phyloP scores from a whole-genome alignment of 176 grass and related monocot species.

The Rhynchospora pubera region DNA sequence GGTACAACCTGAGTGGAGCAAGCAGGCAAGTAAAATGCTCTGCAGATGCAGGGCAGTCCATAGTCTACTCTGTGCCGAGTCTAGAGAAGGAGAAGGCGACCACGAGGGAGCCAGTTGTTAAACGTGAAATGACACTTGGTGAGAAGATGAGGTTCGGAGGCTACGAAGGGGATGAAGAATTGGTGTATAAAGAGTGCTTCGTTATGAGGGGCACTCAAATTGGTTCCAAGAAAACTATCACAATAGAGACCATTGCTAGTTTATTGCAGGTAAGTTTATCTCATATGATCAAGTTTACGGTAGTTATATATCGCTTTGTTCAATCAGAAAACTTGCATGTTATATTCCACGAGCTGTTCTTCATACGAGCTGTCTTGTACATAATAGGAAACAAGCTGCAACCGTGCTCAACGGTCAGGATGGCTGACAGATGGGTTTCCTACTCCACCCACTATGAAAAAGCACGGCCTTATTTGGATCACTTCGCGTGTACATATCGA shows the following conservation, averaged over 20 bases:
- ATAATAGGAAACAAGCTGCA: background rate
- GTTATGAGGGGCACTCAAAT: background rate
- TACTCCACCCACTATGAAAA: background rate
- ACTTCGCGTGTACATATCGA: background rate
- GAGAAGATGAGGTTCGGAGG: background rate
- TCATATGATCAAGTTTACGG: too few relatives aligned
- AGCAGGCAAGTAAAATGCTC: background rate
- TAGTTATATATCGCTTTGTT: too few relatives aligned
- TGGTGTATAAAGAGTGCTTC: background rate
- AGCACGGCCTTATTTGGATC: background rate
- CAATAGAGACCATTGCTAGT: constrained; percentile 1
- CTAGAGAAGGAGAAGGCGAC: background rate
- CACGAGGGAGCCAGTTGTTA: background rate
- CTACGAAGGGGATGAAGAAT: background rate
- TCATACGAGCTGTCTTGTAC: background rate
- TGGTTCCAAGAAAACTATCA: background rate
- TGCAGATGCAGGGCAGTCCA: background rate
- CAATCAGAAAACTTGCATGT: too few relatives aligned
- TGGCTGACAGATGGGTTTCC: background rate
- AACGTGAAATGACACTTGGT: background rate
- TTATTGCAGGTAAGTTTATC: background rate
- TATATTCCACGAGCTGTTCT: too few relatives aligned
- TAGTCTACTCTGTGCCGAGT: background rate
- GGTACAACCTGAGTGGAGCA: background rate
- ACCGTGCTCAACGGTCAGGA: background rate